Evolutionary conservation across 1,284 basidiomycete species (phyloP).

Genomic region (Naganishia sp.): DNA sequence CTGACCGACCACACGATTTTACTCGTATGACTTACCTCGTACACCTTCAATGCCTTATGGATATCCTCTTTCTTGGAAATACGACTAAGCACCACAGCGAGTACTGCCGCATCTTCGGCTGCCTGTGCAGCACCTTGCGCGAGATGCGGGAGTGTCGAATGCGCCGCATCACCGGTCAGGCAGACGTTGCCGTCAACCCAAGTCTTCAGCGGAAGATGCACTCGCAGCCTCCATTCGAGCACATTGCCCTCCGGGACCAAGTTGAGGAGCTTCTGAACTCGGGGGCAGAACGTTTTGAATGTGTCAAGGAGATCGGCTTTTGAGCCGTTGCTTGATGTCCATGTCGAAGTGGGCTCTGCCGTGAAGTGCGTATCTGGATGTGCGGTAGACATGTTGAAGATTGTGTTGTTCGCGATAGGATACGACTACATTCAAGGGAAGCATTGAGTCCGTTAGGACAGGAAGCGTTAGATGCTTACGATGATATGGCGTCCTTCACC

Average conservation of each 20-base stretch:
- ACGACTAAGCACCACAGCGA: constrained; percentile 49
- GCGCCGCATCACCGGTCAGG: constrained; percentile 45
- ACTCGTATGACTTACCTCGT: constrained; percentile 39
- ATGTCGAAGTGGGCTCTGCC: constrained; percentile 41
- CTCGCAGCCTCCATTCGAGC: constrained; percentile 52
- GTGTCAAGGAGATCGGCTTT: constrained; percentile 49
- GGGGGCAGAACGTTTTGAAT: constrained; percentile 50
- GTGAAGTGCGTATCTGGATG: constrained; percentile 52
- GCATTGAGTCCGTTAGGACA: neutral
- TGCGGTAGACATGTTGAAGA: constrained; percentile 52
- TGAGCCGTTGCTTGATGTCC: constrained; percentile 47
- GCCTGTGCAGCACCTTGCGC: constrained; percentile 54
- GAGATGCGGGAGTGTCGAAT: constrained; percentile 48
- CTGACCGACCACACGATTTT: neutral
- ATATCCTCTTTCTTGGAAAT: constrained; percentile 47
- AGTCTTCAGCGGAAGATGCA: constrained; percentile 47
- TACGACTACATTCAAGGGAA: constrained; percentile 41
- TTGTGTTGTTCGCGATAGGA: constrained; percentile 46
- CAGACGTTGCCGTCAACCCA: constrained; percentile 48
- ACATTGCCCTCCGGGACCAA: constrained; percentile 50
- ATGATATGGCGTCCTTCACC: constrained; percentile 52
- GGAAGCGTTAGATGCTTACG: constrained; percentile 32
- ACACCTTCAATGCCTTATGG: constrained; percentile 44
- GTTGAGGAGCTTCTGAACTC: constrained; percentile 50
- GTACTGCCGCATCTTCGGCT: constrained; percentile 50